Conservation (phyloP, 2,329 filamentous ascomycete genomes). For the Spiromastix sp. region DNA sequence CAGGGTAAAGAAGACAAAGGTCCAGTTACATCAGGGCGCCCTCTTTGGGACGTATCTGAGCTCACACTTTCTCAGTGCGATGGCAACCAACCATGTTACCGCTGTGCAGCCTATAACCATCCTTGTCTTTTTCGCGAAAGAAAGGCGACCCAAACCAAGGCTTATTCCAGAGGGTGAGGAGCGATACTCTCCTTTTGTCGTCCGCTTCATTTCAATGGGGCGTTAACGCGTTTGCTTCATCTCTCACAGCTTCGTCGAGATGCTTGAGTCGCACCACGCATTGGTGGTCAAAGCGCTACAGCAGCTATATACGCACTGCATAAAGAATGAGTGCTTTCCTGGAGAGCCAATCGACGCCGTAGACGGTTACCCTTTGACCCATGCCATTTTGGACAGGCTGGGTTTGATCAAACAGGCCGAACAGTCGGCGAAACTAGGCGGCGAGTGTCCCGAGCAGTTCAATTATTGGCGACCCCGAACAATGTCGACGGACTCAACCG, state of each 20-base stretch:
- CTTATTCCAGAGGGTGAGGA: conserved; percentile 33
- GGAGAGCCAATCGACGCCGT: conserved; percentile 31
- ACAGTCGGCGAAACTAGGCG: conserved; percentile 24
- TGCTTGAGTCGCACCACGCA: conserved; percentile 35
- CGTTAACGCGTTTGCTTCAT: conserved; percentile 6
- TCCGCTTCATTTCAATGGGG: background rate
- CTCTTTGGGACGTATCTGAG: conserved; percentile 4
- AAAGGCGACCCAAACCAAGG: conserved; percentile 34
- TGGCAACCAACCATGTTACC: conserved; percentile 35
- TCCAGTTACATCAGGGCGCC: conserved; percentile 14
- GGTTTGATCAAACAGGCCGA: conserved; percentile 35
- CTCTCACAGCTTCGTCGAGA: conserved; percentile 30
- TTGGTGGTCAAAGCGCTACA: conserved; percentile 33
- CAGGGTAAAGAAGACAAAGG: conserved; percentile 37
- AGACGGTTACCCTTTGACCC: conserved; percentile 32
- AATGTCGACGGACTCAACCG: conserved; percentile 26
- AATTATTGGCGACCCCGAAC: conserved; percentile 27
- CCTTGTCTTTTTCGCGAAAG: conserved; percentile 34
- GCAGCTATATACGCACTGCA: conserved; percentile 31
- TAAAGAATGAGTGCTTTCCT: conserved; percentile 33
- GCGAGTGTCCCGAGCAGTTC: conserved; percentile 24
- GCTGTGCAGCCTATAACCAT: conserved; percentile 34
- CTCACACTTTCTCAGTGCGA: conserved; percentile 25
- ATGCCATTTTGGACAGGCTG: conserved; percentile 32
- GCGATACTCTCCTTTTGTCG: conserved; percentile 1